Evolutionary conservation across 148 eudicot species (phyloP).

Genomic region (Chenopodium berlandieri): DNA sequence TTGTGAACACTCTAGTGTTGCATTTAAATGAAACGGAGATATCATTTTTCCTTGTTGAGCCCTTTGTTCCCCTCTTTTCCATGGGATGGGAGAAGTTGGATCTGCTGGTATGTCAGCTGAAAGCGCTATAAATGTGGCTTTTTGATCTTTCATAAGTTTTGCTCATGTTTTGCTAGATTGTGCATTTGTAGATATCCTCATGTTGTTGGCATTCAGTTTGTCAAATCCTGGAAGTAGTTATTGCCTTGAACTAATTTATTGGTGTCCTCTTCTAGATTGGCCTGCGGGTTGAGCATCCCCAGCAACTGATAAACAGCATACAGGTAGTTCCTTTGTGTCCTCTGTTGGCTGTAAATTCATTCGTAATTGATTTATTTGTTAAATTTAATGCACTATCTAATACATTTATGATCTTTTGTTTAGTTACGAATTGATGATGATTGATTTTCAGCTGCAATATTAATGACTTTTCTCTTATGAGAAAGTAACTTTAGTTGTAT

Average conservation of each 20-base stretch:
- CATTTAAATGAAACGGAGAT: no score
- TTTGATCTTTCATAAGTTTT: neutral
- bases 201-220: neutral
- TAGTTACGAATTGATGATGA: neutral
- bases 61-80: neutral
- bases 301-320: conserved; percentile 76
- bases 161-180: neutral
- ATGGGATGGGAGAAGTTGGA: neutral
- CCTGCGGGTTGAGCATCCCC: conserved; percentile 95
- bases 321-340: conserved; percentile 50
- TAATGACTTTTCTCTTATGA: neutral
- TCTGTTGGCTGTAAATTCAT: neutral
- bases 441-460: neutral
- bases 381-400: neutral
- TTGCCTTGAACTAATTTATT: conserved; percentile 14
- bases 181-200: neutral
- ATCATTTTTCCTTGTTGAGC: neutral
- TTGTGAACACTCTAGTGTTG: no score
- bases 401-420: neutral
- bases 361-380: neutral
- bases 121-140: neutral
- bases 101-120: neutral
- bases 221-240: neutral
- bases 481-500: neutral
- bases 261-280: conserved; percentile 59